A percentile compares a stretch with the other conserved stretches of the same genome.
Conservation (phyloP, 768 basidiomycete species). For the Agrocybe praecox region DNA sequence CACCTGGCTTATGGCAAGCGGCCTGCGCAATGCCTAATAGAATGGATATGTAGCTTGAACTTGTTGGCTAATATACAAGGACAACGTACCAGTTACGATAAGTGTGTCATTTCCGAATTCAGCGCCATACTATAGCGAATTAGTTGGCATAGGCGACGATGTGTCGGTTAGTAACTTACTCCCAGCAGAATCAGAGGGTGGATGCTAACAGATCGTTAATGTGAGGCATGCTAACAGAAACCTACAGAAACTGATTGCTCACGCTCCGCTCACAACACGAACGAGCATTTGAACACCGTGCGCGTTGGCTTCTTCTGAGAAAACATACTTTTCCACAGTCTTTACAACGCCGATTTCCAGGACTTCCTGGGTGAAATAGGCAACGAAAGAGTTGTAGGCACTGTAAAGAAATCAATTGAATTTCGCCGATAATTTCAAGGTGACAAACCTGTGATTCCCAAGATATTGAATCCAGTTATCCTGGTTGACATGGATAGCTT, state of each 20-base stretch:
- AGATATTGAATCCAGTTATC: slow-evolving; percentile 54
- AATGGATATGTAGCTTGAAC: neutral
- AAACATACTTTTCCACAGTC: slow-evolving; percentile 51
- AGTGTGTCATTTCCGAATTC: slow-evolving; percentile 55
- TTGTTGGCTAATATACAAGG: neutral
- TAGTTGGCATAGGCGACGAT: neutral
- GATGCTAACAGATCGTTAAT: slow-evolving; percentile 30
- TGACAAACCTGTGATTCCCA: slow-evolving; percentile 46
- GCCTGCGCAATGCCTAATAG: slow-evolving; percentile 51
- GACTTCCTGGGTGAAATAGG: slow-evolving; percentile 44
- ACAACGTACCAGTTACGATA: slow-evolving; percentile 46
- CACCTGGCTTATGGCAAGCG: slow-evolving; percentile 39
- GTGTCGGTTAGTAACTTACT: slow-evolving; percentile 38
- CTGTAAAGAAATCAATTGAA: slow-evolving; percentile 18
- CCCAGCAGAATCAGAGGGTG: slow-evolving; percentile 64
- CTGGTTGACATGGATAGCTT: slow-evolving; percentile 35
- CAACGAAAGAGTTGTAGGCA: slow-evolving; percentile 38
- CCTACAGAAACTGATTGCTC: slow-evolving; percentile 15
- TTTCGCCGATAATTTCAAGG: neutral
- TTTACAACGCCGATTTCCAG: slow-evolving; percentile 34
- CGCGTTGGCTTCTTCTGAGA: slow-evolving; percentile 34
- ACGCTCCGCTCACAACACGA: slow-evolving; percentile 36
- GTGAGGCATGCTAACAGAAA: neutral
- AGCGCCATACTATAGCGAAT: slow-evolving; percentile 43
- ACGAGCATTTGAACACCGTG: slow-evolving; percentile 36